These are phyloP conservation scores for Calendula officinalis DNA, from an alignment of 129 eudicot species.

Conservation along the genomic window DNA sequence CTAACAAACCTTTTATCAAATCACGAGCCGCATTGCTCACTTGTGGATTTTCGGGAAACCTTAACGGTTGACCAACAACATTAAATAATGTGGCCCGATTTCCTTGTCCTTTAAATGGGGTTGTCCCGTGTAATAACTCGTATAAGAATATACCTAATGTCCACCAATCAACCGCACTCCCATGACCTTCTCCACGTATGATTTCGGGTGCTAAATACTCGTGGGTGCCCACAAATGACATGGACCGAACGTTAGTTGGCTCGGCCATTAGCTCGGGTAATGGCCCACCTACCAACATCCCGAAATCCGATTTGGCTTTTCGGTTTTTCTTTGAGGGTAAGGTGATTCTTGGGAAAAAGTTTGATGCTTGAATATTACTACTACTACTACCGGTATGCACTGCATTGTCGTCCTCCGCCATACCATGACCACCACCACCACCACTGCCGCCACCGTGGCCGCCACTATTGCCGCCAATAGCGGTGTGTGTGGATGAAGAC, in stretches of 20 bases:
- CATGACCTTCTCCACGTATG: conserved; percentile 26
- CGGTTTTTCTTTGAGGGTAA: conserved; percentile 27
- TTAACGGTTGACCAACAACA: conserved; percentile 19
- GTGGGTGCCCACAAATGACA: conserved; percentile 23
- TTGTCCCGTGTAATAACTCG: conserved; percentile 21
- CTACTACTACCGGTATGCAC: conserved; percentile 15
- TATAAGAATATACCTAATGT: conserved; percentile 23
- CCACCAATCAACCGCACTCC: conserved; percentile 26
- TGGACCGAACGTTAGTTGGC: conserved; percentile 6
- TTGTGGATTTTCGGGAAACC: conserved; percentile 24
- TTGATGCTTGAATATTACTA: conserved; percentile 16
- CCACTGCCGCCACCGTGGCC: not conserved
- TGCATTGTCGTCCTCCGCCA: conserved; percentile 13
- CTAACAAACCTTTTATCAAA: conserved; percentile 22
- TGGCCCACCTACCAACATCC: conserved; percentile 10
- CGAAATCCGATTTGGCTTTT: conserved; percentile 22
- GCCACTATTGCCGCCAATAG: not conserved
- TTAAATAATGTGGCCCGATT: conserved; percentile 19
- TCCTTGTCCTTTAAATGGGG: conserved; percentile 23
- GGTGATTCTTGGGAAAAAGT: conserved; percentile 20
- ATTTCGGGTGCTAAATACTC: conserved; percentile 23
- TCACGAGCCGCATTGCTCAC: conserved; percentile 18
- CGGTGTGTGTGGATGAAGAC: conserved; percentile 1
- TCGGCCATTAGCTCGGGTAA: conserved; percentile 24
- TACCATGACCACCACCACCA: conserved; percentile 3